These are phyloP conservation scores for Coemansia sp. DNA, from an alignment of 192 early-diverging fungal species.

Conservation along the genomic window DNA sequence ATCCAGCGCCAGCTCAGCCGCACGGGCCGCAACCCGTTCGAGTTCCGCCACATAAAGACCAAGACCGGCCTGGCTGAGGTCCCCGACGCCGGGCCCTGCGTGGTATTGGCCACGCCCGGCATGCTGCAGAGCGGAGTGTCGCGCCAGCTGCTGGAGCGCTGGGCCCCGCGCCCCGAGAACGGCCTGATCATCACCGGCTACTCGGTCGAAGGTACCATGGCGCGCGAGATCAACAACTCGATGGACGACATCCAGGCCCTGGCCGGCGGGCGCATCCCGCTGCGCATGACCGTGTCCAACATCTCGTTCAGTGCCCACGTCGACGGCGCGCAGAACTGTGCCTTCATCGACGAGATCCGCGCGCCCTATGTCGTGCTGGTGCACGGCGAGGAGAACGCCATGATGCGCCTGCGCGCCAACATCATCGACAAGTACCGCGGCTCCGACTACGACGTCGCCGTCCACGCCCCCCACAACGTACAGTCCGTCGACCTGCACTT, in stretches of 20 bases:
- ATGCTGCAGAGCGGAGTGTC: conserved; percentile 97
- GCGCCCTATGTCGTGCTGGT: conserved; percentile 89
- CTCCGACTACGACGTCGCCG: conserved; percentile 68
- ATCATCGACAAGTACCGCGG: conserved; percentile 77
- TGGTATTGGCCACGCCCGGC: conserved; percentile 97
- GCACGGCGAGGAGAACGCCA: conserved; percentile 92
- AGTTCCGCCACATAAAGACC: conserved; percentile 92
- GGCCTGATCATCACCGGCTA: conserved; percentile 95
- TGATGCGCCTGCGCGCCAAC: conserved; percentile 84
- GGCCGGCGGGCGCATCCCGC: conserved; percentile 72
- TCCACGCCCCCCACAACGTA: conserved; percentile 85
- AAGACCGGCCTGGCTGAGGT: conserved; percentile 79
- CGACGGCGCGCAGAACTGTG: conserved; percentile 91
- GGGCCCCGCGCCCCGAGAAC: conserved; percentile 88
- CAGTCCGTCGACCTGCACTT: conserved; percentile 88
- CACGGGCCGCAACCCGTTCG: conserved; percentile 84
- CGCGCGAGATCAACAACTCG: conserved; percentile 76
- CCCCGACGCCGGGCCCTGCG: conserved; percentile 94
- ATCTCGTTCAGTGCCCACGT: conserved; percentile 98
- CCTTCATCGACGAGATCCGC: conserved; percentile 94
- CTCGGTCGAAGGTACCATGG: conserved; percentile 94
- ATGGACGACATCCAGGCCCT: conserved; percentile 77
- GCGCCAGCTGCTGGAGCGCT: conserved; percentile 90
- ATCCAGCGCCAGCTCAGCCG: conserved; percentile 80
- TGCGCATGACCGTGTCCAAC: conserved; percentile 83